Base-by-base conservation (phyloP, 805 yeast genomes). In the Myxozyma udenii region DNA sequence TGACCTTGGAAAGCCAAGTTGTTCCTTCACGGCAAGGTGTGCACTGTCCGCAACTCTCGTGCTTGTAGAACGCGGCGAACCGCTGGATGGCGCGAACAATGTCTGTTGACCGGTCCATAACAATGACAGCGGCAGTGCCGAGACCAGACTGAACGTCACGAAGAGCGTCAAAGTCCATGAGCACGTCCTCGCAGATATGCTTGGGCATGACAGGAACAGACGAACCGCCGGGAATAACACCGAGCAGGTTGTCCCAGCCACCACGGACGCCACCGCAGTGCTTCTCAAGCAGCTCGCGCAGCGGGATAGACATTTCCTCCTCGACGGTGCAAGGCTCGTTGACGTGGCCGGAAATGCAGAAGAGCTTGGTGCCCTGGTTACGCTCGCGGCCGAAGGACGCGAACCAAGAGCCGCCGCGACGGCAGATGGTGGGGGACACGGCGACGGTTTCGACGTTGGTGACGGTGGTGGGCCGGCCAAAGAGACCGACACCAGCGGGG, bases 11-110 rank as follows among this genome's bases (percentile, higher is more conserved):
- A 62, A 87, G 74, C 85, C 91, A 87, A 19, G 95, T 84, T 40
- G 95, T 87, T 52, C 96, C 96, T 73, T 87, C 95, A 69, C 96
- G 81, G 73, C 95, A 87, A 53, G 95, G 95, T 3, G 95, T 87
- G 75, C 95, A 87, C 74, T 87, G 95, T 53, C 95, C 95, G 74
- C 95, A 87, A 5, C 93, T 84, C 76, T 87, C 95, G 72, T 87
- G 95, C 74, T 84, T 85, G 75, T 86, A 87, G 70, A 87, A 87
- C 40, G 85, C 81, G 40, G 91, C 71, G 65, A 87, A 79, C 70
- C 95, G 78, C 71, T 87, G 95, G 68, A 87, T 87, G 61, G 91
- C 93, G 60, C 88, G 78, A 56, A 87, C 80, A 48, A 87, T 80
- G 68, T 87, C 95, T 35, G 95, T 85, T 63, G 83, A 81, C 74